Conservation (phyloP, 768 basidiomycete species). For the Mycena kentingensis region DNA sequence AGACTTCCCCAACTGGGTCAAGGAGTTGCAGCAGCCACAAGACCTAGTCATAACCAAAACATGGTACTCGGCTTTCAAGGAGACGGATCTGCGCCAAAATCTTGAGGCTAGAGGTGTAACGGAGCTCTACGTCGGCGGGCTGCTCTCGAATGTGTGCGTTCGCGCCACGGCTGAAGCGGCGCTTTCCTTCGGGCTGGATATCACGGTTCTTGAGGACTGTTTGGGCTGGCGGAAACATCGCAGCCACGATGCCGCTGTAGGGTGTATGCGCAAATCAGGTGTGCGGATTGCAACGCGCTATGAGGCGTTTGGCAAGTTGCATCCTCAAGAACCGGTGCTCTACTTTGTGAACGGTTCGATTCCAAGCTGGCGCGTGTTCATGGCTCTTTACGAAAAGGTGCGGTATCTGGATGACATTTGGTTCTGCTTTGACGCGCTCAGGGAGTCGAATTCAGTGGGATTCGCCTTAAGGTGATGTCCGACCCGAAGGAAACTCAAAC, state of each 20-base stretch:
- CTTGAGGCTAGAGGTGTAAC: conserved; percentile 22
- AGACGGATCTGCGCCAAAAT: conserved; percentile 22
- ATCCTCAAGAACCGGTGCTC: conserved; percentile 16
- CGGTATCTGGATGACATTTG: too few relatives aligned
- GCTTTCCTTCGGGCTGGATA: conserved; percentile 20
- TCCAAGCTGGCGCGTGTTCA: conserved; percentile 32
- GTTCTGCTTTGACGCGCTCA: too few relatives aligned
- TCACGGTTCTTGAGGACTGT: conserved; percentile 28
- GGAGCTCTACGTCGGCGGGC: conserved; percentile 26
- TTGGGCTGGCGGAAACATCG: conserved; percentile 28
- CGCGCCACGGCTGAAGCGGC: conserved; percentile 29
- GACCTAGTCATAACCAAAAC: conserved; percentile 26
- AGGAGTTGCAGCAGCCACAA: conserved; percentile 14
- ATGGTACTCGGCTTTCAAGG: conserved; percentile 32
- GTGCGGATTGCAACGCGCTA: conserved; percentile 8
- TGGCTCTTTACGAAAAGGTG: conserved; percentile 33
- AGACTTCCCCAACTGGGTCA: conserved; percentile 21
- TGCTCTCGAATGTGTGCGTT: conserved; percentile 32
- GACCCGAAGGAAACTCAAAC: conserved; percentile 29
- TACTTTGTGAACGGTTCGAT: conserved; percentile 34
- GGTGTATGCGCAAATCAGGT: conserved; percentile 21
- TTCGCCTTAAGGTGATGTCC: conserved; percentile 30
- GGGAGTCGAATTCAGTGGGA: conserved; percentile 23
- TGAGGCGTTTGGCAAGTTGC: conserved; percentile 9
- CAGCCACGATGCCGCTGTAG: conserved; percentile 28